Evolutionary conservation across 768 basidiomycete species (phyloP).

Genomic region (Termitomyces sp.): DNA sequence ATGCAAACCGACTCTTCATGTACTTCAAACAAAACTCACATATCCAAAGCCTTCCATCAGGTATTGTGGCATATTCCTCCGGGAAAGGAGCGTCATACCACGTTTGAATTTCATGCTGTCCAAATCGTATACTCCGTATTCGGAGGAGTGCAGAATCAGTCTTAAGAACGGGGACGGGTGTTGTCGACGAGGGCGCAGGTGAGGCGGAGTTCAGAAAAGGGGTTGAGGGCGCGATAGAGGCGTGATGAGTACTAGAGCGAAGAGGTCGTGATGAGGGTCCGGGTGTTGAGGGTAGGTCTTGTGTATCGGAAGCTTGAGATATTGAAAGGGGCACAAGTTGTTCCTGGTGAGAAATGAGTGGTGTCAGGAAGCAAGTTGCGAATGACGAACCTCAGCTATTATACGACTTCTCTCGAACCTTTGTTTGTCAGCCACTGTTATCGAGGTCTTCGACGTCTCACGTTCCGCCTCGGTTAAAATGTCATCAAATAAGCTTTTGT

Average conservation of each 20-base stretch:
- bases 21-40: slow-evolving; percentile 99
- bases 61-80: slow-evolving; percentile 90
- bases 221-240: slow-evolving; percentile 27
- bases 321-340: slow-evolving; percentile 37
- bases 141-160: slow-evolving; percentile 41
- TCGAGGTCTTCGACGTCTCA: slow-evolving; percentile 64
- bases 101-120: slow-evolving; percentile 88
- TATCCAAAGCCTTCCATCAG: slow-evolving; percentile 91
- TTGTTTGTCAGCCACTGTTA: slow-evolving; percentile 53
- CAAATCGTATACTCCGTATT: slow-evolving; percentile 88
- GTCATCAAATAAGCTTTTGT: slow-evolving; percentile 77
- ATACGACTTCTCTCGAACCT: slow-evolving; percentile 68
- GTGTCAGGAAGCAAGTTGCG: slow-evolving; percentile 6
- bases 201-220: slow-evolving; percentile 35
- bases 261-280: slow-evolving; percentile 58
- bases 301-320: slow-evolving; percentile 14
- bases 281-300: slow-evolving; percentile 26
- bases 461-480: slow-evolving; percentile 64
- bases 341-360: slow-evolving; percentile 25
- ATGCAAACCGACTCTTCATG: slow-evolving; percentile 90
- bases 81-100: slow-evolving; percentile 99
- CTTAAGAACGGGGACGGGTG: slow-evolving; percentile 27
- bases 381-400: slow-evolving; percentile 62
- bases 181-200: slow-evolving; percentile 26
- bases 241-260: slow-evolving; percentile 48